Base-by-base conservation (phyloP, 768 basidiomycete genomes). In the Suillus placidus region DNA sequence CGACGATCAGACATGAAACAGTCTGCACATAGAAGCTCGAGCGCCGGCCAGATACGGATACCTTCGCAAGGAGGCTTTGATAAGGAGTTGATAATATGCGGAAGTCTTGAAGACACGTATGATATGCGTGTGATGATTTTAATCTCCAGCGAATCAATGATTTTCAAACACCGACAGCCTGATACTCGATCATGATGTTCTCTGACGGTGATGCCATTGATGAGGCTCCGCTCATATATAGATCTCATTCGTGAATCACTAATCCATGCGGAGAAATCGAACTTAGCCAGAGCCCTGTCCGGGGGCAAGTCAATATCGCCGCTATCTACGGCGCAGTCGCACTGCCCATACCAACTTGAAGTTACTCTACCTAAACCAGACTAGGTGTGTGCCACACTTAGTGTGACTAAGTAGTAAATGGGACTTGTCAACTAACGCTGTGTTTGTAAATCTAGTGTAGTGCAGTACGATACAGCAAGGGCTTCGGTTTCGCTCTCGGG, bases 81-180 rank as follows among this genome's bases (percentile, higher is more conserved):
- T 49, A 26, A n/a, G n/a, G n/a, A n/a, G n/a, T n/a, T 26, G 2
- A 26, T 26, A 26, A 26, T 26, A 26, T 26, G 26, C 26, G 26
- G 26, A 26, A 26, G 26, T 26, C n/a, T n/a, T n/a, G 26, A 26
- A 26, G 26, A 26, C n/a, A n/a, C 26, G 26, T 26, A 26, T 26
- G 26, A 26, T 26, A 26, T 26, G 26, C 26, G 26, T 26, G 26
- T 35, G 34, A 35, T 35, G 34, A 4, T 35, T 5, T 35, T 4
- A n/a, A n/a, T n/a, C 34, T n/a, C 13, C 0, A 6, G 47, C n/a
- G 10, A 23, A 47, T 12, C 49, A 26, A 23, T 26, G 26, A 51
- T 32, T 54, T 54, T 54, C 52, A 54, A 32, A 54, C 52, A 30
- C 52, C 30, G 52, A 54, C 30, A 32, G 26, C n/a, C n/a, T n/a